Evolutionary conservation across 2,329 filamentous ascomycete genomes (phyloP).

Genomic region (Calonectria pseudoturangicola): DNA sequence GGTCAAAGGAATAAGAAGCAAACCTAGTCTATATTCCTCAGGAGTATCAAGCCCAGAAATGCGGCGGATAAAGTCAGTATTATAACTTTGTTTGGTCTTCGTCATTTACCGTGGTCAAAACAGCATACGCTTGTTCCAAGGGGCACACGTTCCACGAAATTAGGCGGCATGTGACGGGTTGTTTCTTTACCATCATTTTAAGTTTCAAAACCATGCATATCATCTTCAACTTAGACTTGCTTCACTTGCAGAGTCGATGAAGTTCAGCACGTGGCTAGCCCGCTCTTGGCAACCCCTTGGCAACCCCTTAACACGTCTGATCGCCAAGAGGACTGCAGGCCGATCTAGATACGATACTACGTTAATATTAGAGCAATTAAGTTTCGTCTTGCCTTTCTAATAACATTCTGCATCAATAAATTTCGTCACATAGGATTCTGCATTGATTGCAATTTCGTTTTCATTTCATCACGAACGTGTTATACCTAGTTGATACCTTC

Average conservation of each 20-base stretch:
- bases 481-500: not conserved
- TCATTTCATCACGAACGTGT: not conserved
- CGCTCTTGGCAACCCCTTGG: not conserved
- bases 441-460: not conserved
- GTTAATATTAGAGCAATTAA: not conserved
- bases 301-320: not conserved
- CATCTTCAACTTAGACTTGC: not conserved
- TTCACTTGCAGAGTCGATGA: not conserved
- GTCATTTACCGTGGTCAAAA: no score
- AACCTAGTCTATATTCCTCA: no score
- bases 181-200: no score
- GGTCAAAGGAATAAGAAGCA: no score
- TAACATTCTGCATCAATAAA: not conserved
- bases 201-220: no score
- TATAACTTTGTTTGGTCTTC: no score
- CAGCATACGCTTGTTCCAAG: no score
- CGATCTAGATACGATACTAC: not conserved
- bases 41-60: no score
- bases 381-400: not conserved
- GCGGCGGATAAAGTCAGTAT: no score
- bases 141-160: no score
- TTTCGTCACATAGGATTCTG: not conserved
- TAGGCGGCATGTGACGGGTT: no score
- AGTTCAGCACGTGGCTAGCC: not conserved
- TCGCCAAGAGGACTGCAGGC: not conserved